Percentiles rank a stretch among this genome's conserved stretches.
Evolutionary conservation across 2,329 filamentous ascomycete genomes (phyloP).

Genomic region (Colletotrichum sublineola): DNA sequence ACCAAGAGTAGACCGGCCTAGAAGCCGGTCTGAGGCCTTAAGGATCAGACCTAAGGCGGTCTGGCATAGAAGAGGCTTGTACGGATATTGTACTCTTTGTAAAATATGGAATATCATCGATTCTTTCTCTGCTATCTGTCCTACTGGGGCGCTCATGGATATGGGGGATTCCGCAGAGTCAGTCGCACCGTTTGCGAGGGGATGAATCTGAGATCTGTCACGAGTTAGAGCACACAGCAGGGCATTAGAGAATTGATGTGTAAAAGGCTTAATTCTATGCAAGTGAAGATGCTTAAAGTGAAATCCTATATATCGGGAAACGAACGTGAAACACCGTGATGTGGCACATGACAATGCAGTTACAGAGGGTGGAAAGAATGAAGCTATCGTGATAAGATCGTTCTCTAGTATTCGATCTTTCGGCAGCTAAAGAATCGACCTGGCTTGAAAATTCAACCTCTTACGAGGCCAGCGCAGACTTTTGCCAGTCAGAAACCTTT

Average conservation of each 20-base stretch:
- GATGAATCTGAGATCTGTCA: not conserved
- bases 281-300: too few species aligned
- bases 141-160: not conserved
- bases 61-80: conserved; percentile 38
- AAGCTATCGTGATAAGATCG: too few species aligned
- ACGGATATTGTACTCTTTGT: conserved; percentile 45
- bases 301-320: too few species aligned
- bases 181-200: not conserved
- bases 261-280: too few species aligned
- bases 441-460: not conserved
- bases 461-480: not conserved
- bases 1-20: too few species aligned
- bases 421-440: not conserved
- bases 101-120: conserved; percentile 41
- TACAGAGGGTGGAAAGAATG: too few species aligned
- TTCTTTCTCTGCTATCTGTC: conserved; percentile 20
- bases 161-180: not conserved
- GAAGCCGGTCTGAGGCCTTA: too few species aligned
- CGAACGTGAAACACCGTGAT: too few species aligned
- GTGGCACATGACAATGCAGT: too few species aligned
- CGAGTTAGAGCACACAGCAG: too few species aligned
- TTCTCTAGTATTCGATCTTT: too few species aligned
- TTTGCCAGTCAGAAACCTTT: not conserved
- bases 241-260: too few species aligned
- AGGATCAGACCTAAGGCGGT: not conserved